These are phyloP conservation scores for Coffea eugenioides DNA, from an alignment of 257 asterid species.

Conservation along the genomic window DNA sequence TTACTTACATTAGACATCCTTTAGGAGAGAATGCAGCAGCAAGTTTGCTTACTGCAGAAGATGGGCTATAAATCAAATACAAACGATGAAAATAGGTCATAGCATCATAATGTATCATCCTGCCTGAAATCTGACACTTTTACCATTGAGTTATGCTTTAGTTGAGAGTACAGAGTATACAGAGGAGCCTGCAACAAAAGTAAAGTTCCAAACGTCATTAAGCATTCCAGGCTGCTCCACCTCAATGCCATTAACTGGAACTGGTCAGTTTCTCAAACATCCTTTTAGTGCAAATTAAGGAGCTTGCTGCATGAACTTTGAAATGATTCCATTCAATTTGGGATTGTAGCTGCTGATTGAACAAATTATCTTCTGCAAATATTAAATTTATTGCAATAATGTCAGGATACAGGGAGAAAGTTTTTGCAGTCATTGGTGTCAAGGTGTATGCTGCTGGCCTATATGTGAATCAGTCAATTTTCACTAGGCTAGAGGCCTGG, in stretches of 20 bases:
- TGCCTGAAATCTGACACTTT: not conserved
- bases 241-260: slow-evolving; percentile 68
- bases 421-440: slow-evolving; percentile 81
- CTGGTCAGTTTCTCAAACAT: slow-evolving; percentile 49
- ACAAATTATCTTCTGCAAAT: slow-evolving; percentile 20
- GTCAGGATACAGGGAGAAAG: slow-evolving; percentile 83
- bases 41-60: not conserved
- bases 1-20: not conserved
- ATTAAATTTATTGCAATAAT: slow-evolving; percentile 13
- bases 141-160: slow-evolving; percentile 22
- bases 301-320: too few species aligned
- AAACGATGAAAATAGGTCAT: not conserved
- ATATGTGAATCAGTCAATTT: slow-evolving; percentile 50
- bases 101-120: not conserved
- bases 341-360: not conserved
- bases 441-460: slow-evolving; percentile 91
- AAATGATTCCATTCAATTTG: not conserved
- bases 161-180: slow-evolving; percentile 43
- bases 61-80: not conserved
- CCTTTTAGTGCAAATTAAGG: not conserved
- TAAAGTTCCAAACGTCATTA: slow-evolving; percentile 60
- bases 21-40: not conserved
- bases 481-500: slow-evolving; percentile 60
- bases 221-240: slow-evolving; percentile 71
- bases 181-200: slow-evolving; percentile 84